Base-by-base conservation (phyloP, 2,329 filamentous ascomycete species). In the Paecilomyces niveus region DNA sequence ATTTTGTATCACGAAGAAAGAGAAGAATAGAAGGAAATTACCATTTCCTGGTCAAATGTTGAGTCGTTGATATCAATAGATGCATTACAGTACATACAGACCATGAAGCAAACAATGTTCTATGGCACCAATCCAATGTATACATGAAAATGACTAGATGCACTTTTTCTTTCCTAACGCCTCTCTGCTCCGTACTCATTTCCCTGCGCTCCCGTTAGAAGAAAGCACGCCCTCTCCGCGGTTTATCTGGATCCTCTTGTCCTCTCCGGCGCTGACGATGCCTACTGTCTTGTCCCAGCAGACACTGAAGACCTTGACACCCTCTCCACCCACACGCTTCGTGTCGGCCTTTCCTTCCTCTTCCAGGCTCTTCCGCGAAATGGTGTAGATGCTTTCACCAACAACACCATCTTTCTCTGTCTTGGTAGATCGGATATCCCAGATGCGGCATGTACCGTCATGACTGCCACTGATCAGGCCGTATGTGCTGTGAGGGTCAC, bases 171-270 rank as follows among this genome's bases (percentile, higher is more conserved):
- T 61, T 59, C 57, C 58, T 59, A 57, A 57, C 59, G 59, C 61
- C 62, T 62, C 63, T 63, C 58, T 59, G 61, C 64, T 61, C 59
- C 57, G n/a, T 35, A 58, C 54, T 59, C 57, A 56, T 57, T 60
- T 63, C 56, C 59, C 55, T 53, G 54, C 60, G 58, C 22, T 57
- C 53, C 55, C 58, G 31, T 54, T 51, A 10, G 71, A 71, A 56
- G 68, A 73, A 55, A 76, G 61, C 56, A 78, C 72, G 31, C 74
- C 82, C 62, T 83, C 81, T 18, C 85, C 87, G 64, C 83, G 82
- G 74, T 99, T 97, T 61, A 99, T 86, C 80, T 99, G 94, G 67
- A 99, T 87, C 78, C 85, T 87, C 79, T 94, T 96, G 71, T 99
- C 94, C 81, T 97, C 92, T 15, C 93, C 92, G 51, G 81, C 92